A percentile compares a stretch with the other conserved stretches of the same genome.
Conservation (phyloP, 345 rosid species). For the Geranium brycei region DNA sequence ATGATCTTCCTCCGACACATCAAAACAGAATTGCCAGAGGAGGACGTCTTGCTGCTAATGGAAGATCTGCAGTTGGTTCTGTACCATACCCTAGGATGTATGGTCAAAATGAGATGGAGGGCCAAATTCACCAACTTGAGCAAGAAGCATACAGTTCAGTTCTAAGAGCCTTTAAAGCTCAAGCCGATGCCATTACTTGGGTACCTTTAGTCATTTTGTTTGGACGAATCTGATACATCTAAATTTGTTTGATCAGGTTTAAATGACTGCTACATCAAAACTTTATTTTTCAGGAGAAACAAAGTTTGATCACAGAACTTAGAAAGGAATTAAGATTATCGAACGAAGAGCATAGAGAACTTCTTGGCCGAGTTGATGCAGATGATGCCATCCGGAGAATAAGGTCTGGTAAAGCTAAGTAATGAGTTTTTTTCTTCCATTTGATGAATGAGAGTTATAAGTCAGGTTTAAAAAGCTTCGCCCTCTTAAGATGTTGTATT, state of each 20-base stretch:
- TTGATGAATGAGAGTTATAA: neutral
- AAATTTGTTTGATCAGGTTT: constrained; percentile 18
- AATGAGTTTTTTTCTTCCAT: neutral
- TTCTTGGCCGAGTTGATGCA: constrained; percentile 54
- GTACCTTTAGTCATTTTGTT: constrained; percentile 23
- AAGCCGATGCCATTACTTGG: constrained; percentile 93
- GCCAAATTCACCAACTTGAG: constrained; percentile 78
- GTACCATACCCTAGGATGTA: constrained; percentile 55
- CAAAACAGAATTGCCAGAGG: constrained; percentile 84
- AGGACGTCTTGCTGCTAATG: constrained; percentile 55
- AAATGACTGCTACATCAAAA: constrained; percentile 22
- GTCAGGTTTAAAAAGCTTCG: constrained; percentile 5
- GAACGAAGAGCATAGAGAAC: constrained; percentile 83
- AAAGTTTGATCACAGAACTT: constrained; percentile 70
- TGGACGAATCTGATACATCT: constrained; percentile 12
- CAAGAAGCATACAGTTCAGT: constrained; percentile 71
- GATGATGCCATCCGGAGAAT: constrained; percentile 61
- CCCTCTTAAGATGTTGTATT: constrained; percentile 5
- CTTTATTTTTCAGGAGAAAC: constrained; percentile 60
- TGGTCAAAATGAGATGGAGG: constrained; percentile 73
- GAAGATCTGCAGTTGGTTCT: constrained; percentile 38
- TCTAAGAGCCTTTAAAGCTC: constrained; percentile 88
- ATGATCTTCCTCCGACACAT: constrained; percentile 93
- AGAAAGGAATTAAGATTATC: constrained; percentile 74
- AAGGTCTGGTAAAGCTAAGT: constrained; percentile 31